Base-by-base conservation (phyloP, 768 basidiomycete species). In the Termitomyces sp. region DNA sequence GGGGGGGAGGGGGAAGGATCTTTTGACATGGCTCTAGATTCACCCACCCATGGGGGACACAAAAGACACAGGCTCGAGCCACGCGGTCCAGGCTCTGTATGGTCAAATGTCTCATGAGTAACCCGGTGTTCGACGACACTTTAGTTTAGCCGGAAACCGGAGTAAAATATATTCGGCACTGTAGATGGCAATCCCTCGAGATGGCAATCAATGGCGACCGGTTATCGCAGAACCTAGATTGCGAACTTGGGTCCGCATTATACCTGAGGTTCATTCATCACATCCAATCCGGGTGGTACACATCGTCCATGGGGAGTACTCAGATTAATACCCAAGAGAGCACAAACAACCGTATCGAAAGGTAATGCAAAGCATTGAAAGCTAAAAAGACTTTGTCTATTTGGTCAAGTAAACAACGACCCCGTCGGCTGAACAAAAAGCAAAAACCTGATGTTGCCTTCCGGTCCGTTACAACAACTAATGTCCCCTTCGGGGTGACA, bases 401-500 rank as follows among this genome's bases (percentile, higher is more conserved):
- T 40, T 32, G 26, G 53, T 43, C 42, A 43, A 44, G 28, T n/a
- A 58, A 53, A 53, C 28, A 48, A 4, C 10, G 12, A 50, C 42
- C 54, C 56, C 57, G 60, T 55, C 18, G 36, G 53, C 32, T 56
- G 61, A 58, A 58, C 57, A 58, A 61, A 56, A 61, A 48, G 61
- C 61, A 56, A 53, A 56, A 47, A 1, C 26, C 47, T 24, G 40
- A 1, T 46, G 51, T 49, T 43, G 46, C 3, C 38, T 18, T 35
- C 22, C n/a, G 13, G 8, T 7, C 24, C 52, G 6, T 4, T 1
- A 3, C 22, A 12, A 0, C 0, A 0, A 5, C 0, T 38, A 45
- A 1, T 83, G 85, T 86, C 86, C 87, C 86, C 86, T 88, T 88
- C 86, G 86, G 87, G 86, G 90, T 87, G 87, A 86, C 90, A 90